Base-by-base conservation (phyloP, 371 early-diverging fungal genomes). In the Mortierella sp. region DNA sequence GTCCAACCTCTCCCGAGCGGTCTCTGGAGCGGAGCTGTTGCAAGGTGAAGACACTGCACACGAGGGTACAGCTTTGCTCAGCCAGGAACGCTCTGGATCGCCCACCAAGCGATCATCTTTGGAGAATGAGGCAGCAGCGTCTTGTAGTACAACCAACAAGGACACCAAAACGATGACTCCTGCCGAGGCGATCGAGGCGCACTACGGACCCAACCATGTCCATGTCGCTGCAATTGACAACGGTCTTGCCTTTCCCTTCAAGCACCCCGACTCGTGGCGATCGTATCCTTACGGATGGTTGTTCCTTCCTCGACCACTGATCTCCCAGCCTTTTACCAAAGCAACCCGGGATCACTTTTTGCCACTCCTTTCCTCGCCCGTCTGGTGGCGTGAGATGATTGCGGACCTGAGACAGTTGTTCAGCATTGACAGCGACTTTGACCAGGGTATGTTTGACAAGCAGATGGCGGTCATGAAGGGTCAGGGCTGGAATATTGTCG, bases 271-370 rank as follows among this genome's bases (percentile, higher is more conserved):
- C 85, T 87, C 93, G 64, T 94, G 94, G 93, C 88, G 96, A 10
- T 94, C 95, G 0, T 97, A 97, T 74, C 97, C 97, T 4, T 96
- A 93, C 85, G 96, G 95, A 9, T 97, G 97, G 97, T 79, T 93
- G 14, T 90, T 88, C 67, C 89, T 97, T 43, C 95, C 96, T 4
- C 87, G 79, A 5, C 77, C 85, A 9, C 80, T 91, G 48, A 83
- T 92, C 31, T 81, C 86, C 1, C 87, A 85, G 19, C 94, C 96
- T 6, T 97, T 96, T 78, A 92, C 93, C 24, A 74, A 87, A 31
- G 86, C 87, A 7, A 95, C 94, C 0, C 88, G 95, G 22, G 86
- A 89, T 2, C 90, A 90, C 31, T 87, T 95, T 26, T 87, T 96
- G 34, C 88, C 90, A 1, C 79, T 93, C 39, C 86, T 97, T 9